These are phyloP conservation scores for Solanum hybrid DNA, from an alignment of 305 asterid species.

Conservation along the genomic window DNA sequence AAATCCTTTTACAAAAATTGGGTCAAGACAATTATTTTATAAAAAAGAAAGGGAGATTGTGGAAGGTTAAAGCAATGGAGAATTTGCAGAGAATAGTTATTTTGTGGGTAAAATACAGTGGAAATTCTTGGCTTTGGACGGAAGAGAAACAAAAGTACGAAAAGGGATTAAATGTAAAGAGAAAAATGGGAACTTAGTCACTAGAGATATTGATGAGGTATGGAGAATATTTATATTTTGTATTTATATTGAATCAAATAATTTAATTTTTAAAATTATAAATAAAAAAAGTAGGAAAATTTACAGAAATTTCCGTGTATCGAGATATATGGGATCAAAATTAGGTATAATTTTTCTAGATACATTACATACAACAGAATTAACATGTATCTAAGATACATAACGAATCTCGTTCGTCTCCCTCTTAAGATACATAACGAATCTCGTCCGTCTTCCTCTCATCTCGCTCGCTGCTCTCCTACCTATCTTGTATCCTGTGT, in stretches of 20 bases:
- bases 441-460: too few relatives aligned
- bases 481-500: too few relatives aligned
- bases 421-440: too few relatives aligned
- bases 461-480: neutral
- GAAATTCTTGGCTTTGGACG: constrained; percentile 2
- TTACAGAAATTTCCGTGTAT: neutral
- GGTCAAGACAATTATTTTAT: neutral
- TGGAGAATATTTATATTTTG: neutral
- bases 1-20: neutral
- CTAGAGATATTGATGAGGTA: neutral
- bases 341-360: too few relatives aligned
- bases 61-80: neutral
- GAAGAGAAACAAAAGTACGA: neutral
- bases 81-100: neutral
- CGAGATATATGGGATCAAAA: too few relatives aligned
- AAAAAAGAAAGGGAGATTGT: neutral
- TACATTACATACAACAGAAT: too few relatives aligned
- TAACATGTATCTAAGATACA: too few relatives aligned
- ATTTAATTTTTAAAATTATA: neutral
- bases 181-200: neutral
- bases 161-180: neutral
- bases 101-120: neutral
- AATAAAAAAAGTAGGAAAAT: too few relatives aligned
- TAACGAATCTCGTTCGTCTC: neutral
- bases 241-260: neutral